phyloP scores from a whole-genome alignment of 108 stramenopile genomes.

The Cylindrotheca fusiformis region DNA sequence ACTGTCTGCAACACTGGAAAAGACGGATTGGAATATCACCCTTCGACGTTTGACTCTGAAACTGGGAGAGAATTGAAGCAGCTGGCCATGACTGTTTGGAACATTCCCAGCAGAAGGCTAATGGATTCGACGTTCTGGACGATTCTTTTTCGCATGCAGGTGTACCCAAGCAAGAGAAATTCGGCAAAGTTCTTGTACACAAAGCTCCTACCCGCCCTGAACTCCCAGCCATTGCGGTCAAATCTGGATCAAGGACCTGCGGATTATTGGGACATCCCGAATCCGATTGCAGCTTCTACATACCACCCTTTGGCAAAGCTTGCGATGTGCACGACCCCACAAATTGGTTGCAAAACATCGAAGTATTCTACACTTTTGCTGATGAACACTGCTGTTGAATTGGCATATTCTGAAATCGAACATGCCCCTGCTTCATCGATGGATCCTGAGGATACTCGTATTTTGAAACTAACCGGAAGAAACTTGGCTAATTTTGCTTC shows the following conservation, averaged over 20 bases:
- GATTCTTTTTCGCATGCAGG: slow-evolving; percentile 87
- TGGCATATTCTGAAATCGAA: slow-evolving; percentile 75
- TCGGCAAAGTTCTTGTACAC: slow-evolving; percentile 82
- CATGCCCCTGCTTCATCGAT: slow-evolving; percentile 69
- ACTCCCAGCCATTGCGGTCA: slow-evolving; percentile 73
- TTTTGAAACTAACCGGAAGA: slow-evolving; percentile 79
- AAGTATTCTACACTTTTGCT: slow-evolving; percentile 68
- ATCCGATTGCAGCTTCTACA: slow-evolving; percentile 55
- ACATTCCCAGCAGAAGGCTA: slow-evolving; percentile 72
- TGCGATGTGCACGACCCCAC: slow-evolving; percentile 74
- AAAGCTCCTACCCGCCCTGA: slow-evolving; percentile 77
- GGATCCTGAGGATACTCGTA: slow-evolving; percentile 89
- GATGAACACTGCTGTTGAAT: slow-evolving; percentile 87
- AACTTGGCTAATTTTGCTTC: slow-evolving; percentile 86
- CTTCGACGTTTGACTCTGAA: slow-evolving; percentile 72
- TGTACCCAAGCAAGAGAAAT: slow-evolving; percentile 83
- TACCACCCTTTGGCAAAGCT: slow-evolving; percentile 78
- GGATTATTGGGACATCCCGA: slow-evolving; percentile 69
- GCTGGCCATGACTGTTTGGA: slow-evolving; percentile 82
- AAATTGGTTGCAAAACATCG: slow-evolving; percentile 48
- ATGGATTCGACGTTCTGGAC: slow-evolving; percentile 88
- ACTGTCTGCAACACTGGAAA: slow-evolving; percentile 85
- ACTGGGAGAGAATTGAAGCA: slow-evolving; percentile 84
- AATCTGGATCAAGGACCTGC: slow-evolving; percentile 78
- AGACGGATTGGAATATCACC: slow-evolving; percentile 87